These are phyloP conservation scores for Ogataea wickerhamii DNA, from an alignment of 805 yeast species.

Conservation along the genomic window DNA sequence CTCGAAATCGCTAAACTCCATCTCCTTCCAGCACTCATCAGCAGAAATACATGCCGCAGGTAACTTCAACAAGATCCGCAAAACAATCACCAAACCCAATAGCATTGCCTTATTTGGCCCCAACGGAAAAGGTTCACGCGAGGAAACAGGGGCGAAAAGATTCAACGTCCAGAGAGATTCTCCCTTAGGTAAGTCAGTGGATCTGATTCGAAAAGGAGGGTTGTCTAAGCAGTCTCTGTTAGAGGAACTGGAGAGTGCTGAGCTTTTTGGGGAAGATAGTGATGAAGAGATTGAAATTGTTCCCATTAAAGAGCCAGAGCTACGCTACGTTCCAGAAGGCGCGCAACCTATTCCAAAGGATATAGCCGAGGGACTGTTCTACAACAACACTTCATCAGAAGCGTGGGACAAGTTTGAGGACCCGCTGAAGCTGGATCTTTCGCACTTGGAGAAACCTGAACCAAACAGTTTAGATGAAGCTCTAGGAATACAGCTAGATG, in stretches of 20 bases:
- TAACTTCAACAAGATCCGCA: constrained; percentile 22
- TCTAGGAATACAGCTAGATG: constrained; percentile 3
- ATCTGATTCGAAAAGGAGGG: constrained; percentile 20
- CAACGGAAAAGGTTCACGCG: constrained; percentile 1
- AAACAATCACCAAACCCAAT: constrained; percentile 9
- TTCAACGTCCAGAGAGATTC: constrained; percentile 34
- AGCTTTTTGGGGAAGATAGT: constrained; percentile 9
- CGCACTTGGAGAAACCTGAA: constrained; percentile 8
- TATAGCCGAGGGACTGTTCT: constrained; percentile 28
- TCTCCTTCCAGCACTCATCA: constrained; percentile 11
- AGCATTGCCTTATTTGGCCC: background rate
- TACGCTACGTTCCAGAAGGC: constrained; percentile 44
- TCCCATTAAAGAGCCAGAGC: constrained; percentile 37
- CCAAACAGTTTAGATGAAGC: constrained; percentile 5
- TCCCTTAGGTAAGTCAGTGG: constrained; percentile 15
- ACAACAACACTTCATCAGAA: constrained; percentile 7
- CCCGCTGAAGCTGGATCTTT: constrained; percentile 24
- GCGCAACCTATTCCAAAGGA: constrained; percentile 37
- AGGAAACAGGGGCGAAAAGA: constrained; percentile 23
- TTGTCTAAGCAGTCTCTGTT: constrained; percentile 8
- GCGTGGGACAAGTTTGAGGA: constrained; percentile 16
- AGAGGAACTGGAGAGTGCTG: constrained; percentile 6
- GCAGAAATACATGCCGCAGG: constrained; percentile 5
- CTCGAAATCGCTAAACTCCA: constrained; percentile 23
- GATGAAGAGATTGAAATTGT: constrained; percentile 45